Evolutionary conservation across 805 yeast species (phyloP).

Genomic region (Starmerella geochares): DNA sequence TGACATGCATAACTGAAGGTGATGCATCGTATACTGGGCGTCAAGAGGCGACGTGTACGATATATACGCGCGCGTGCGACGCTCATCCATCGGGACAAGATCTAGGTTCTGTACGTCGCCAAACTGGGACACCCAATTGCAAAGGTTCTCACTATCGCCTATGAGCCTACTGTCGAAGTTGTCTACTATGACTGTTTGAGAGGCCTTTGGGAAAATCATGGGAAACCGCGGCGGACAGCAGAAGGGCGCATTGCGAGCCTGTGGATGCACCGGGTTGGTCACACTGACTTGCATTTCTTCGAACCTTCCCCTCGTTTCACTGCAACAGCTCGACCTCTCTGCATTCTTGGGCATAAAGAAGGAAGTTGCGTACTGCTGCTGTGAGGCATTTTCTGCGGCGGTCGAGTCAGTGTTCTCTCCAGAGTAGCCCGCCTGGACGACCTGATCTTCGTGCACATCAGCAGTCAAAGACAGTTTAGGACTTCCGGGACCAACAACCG

Average conservation of each 20-base stretch:
- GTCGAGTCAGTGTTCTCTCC: neutral
- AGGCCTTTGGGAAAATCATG: conserved; percentile 7
- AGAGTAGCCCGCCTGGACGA: too few species aligned
- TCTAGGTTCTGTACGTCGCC: conserved; percentile 18
- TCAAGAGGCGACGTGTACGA: conserved; percentile 12
- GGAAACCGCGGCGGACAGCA: neutral
- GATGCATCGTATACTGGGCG: conserved; percentile 16
- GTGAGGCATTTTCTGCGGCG: neutral
- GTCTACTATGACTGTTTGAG: conserved; percentile 20
- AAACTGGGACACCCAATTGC: conserved; percentile 10
- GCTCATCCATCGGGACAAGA: conserved; percentile 9
- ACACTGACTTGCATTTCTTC: neutral
- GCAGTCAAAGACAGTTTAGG: too few species aligned
- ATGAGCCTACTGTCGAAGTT: conserved; percentile 9
- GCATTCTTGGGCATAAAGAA: neutral
- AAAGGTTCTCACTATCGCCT: conserved; percentile 7
- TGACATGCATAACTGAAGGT: conserved; percentile 3
- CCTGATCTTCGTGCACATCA: too few species aligned
- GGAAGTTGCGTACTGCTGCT: neutral
- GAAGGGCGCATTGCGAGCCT: neutral
- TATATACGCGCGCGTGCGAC: conserved; percentile 16
- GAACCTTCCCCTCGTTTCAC: neutral
- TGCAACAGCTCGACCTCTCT: neutral
- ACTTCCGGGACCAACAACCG: neutral
- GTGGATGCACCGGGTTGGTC: neutral